These are phyloP conservation scores for Macrolepiota dolichaula DNA, from an alignment of 768 basidiomycete genomes.

Conservation along the genomic window DNA sequence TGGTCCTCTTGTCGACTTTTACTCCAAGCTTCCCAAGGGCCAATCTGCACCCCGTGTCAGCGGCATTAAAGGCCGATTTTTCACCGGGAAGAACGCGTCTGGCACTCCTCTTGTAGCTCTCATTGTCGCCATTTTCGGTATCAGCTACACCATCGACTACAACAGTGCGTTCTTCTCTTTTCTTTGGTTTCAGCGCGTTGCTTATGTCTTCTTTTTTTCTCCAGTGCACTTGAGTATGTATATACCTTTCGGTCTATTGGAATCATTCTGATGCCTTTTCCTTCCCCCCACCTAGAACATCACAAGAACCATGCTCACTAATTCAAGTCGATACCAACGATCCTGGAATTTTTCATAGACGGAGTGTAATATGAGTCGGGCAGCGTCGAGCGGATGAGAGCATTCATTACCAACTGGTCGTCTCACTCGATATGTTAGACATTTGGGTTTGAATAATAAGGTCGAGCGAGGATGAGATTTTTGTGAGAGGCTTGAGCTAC, in stretches of 20 bases:
- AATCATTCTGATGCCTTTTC: background rate
- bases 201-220: constrained; percentile 2
- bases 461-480: no score
- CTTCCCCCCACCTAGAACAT: no score
- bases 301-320: constrained; percentile 82
- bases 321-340: constrained; percentile 1
- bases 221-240: constrained; percentile 83
- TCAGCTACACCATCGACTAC: constrained; percentile 88
- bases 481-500: no score
- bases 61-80: constrained; percentile 80
- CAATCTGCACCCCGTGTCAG: constrained; percentile 40
- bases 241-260: constrained; percentile 42
- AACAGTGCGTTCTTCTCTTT: constrained; percentile 60
- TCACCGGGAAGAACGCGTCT: constrained; percentile 74
- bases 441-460: no score
- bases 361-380: no score
- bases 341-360: no score
- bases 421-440: no score
- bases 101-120: constrained; percentile 62
- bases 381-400: no score
- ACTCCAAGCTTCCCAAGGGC: constrained; percentile 95
- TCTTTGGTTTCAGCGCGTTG: background rate
- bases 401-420: no score
- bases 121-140: constrained; percentile 60
- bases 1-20: constrained; percentile 86